phyloP scores from a whole-genome alignment of 2,329 filamentous ascomycete genomes.

The Ceratocystis cacaofunesta region DNA sequence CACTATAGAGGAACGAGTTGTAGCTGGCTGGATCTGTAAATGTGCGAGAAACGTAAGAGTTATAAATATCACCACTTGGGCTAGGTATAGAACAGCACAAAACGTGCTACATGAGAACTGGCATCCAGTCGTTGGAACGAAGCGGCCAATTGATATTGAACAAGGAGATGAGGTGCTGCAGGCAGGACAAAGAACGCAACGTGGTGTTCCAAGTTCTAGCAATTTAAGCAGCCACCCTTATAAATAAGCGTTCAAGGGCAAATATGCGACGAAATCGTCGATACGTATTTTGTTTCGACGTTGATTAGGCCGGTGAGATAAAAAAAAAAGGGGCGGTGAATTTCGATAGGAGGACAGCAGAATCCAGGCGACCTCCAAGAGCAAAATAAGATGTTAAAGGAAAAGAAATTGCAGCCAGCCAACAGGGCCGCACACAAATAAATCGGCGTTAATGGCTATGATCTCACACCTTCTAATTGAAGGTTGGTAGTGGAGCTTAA shows the following conservation, averaged over 20 bases:
- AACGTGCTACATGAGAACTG: slow-evolving; percentile 3
- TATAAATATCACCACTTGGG: background rate
- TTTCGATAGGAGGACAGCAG: background rate
- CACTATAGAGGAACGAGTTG: background rate
- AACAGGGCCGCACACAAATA: background rate
- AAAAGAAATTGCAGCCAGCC: background rate
- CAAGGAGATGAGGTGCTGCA: background rate
- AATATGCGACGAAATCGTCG: background rate
- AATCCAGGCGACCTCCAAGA: background rate
- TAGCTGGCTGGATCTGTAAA: background rate
- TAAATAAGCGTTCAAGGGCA: background rate
- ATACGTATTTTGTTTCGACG: background rate
- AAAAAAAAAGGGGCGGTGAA: background rate
- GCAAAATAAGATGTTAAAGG: background rate
- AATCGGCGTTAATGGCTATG: background rate
- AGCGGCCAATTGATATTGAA: background rate
- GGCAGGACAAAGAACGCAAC: background rate
- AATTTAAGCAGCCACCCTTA: background rate
- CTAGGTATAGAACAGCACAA: background rate
- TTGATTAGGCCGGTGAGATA: background rate
- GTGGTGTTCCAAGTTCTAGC: background rate
- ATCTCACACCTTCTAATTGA: slow-evolving; percentile 6
- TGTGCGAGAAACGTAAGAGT: background rate
- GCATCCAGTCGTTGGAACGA: background rate
- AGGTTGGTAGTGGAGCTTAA: background rate